phyloP scores from a whole-genome alignment of 2,329 filamentous ascomycete species.

The Stachybotrys echinatus region DNA sequence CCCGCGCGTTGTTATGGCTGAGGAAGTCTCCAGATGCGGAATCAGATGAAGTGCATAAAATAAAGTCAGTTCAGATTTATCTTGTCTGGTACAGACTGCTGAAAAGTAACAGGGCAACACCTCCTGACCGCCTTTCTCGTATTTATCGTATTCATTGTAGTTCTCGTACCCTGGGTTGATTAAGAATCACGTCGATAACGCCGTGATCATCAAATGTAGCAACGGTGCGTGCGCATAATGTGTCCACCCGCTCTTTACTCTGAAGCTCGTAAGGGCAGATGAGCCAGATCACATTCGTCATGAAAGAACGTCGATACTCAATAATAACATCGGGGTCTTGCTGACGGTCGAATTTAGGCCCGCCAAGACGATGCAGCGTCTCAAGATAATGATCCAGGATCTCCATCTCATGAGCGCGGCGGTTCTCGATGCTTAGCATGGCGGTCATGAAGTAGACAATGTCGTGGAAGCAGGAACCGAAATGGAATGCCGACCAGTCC shows the following conservation, averaged over 20 bases:
- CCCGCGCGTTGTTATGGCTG: too few species aligned
- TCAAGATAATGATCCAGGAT: constrained; percentile 29
- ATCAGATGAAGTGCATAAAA: too few species aligned
- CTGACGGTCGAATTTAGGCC: constrained; percentile 23
- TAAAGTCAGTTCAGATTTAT: too few species aligned
- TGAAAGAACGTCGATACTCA: constrained; percentile 18
- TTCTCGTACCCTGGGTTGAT: background rate
- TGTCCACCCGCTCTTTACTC: constrained; percentile 26
- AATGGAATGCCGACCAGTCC: constrained; percentile 35
- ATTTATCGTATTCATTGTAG: too few species aligned
- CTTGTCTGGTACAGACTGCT: too few species aligned
- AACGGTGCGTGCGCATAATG: constrained; percentile 26
- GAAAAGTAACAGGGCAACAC: too few species aligned
- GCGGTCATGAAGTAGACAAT: constrained; percentile 34
- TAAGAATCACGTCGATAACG: constrained; percentile 21
- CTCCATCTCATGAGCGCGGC: constrained; percentile 32
- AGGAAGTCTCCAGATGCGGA: too few species aligned
- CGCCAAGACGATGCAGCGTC: constrained; percentile 21
- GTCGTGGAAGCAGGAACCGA: constrained; percentile 37
- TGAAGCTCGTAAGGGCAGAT: constrained; percentile 19
- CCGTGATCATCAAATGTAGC: constrained; percentile 30
- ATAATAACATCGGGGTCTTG: constrained; percentile 16
- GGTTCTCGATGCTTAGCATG: constrained; percentile 30
- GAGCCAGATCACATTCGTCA: constrained; percentile 19
- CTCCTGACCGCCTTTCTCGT: too few species aligned